A percentile compares a stretch with the other conserved stretches of the same genome.
phyloP scores from a whole-genome alignment of 495 filamentous ascomycete genomes.

The Evernia prunastri region DNA sequence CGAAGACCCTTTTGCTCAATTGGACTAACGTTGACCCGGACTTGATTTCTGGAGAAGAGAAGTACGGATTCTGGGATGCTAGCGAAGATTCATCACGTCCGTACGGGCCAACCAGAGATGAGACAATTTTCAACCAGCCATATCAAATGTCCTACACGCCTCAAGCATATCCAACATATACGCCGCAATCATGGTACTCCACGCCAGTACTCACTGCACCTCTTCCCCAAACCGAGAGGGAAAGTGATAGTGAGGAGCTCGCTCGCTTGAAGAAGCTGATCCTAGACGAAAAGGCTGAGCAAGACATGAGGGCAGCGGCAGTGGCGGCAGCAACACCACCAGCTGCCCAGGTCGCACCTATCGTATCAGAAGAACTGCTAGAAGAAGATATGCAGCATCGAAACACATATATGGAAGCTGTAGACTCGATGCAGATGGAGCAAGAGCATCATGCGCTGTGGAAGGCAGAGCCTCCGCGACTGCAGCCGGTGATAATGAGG shows the following conservation, averaged over 20 bases:
- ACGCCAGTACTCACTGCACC: neutral
- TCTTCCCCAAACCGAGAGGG: neutral
- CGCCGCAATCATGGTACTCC: neutral
- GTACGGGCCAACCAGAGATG: neutral
- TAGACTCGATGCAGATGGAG: neutral
- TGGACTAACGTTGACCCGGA: constrained; percentile 1
- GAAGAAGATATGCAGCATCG: neutral
- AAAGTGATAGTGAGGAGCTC: neutral
- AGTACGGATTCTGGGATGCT: neutral
- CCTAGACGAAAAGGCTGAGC: constrained; percentile 3
- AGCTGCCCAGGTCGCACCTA: no score
- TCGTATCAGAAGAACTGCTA: neutral
- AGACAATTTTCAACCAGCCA: neutral
- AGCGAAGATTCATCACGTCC: neutral
- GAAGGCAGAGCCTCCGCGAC: neutral
- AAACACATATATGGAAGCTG: neutral
- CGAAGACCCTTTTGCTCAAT: neutral
- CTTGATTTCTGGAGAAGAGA: neutral
- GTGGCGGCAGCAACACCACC: neutral
- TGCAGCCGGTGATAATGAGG: neutral
- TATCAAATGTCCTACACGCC: neutral
- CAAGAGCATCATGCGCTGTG: neutral
- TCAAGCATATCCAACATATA: neutral
- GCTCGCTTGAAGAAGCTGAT: constrained; percentile 1
- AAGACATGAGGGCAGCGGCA: neutral